A percentile compares a stretch with the other conserved stretches of the same genome.
Conservation (phyloP, 345 rosid genomes). For the Eucalyptus sp. region DNA sequence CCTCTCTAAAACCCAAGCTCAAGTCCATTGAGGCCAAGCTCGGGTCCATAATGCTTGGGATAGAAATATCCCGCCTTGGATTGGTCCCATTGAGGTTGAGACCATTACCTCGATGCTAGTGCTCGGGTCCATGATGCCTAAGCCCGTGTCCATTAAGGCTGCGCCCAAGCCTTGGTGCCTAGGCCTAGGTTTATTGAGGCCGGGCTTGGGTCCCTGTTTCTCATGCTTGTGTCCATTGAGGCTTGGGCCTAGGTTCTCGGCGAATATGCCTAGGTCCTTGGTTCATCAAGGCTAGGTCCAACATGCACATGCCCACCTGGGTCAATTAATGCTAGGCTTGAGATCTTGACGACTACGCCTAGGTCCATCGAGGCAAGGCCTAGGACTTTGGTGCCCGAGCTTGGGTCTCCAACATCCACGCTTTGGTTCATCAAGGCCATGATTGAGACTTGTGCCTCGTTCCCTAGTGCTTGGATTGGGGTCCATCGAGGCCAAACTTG, state of each 20-base stretch:
- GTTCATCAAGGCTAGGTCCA: background rate
- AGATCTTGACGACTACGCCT: fast-evolving
- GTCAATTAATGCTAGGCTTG: background rate
- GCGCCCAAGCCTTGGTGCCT: background rate
- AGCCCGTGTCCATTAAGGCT: too few species aligned
- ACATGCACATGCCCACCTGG: background rate
- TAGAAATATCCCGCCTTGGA: fast-evolving
- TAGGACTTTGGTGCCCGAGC: background rate
- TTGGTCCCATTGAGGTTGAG: background rate
- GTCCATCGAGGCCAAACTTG: fast-evolving
- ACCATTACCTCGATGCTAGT: background rate
- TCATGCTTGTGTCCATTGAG: background rate
- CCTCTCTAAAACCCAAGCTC: too few species aligned
- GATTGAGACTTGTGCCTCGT: background rate
- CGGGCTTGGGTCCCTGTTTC: background rate
- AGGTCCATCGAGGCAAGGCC: background rate
- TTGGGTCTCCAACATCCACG: background rate
- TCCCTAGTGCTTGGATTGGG: background rate
- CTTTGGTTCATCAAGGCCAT: background rate
- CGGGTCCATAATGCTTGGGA: too few species aligned
- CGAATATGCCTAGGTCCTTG: fast-evolving
- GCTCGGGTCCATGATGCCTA: background rate
- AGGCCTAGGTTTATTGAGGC: background rate
- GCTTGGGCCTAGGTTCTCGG: background rate
- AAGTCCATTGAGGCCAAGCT: too few species aligned